Evolutionary conservation across 23 red algal genomes (phyloP).

Genomic region (Gracilaria caudata): DNA sequence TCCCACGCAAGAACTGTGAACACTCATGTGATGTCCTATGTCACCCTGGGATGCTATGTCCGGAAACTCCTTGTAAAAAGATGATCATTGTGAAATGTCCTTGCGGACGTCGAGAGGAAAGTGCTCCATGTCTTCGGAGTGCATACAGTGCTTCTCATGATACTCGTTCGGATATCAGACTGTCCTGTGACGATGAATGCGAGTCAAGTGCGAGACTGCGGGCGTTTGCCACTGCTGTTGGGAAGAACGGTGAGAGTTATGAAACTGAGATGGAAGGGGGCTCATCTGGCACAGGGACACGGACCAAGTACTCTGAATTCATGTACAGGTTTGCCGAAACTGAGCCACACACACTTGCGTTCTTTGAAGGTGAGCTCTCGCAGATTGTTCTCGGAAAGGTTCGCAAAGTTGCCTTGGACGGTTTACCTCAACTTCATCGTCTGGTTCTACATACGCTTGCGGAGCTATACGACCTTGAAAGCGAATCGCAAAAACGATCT

Average conservation of each 20-base stretch:
- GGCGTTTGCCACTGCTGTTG: slow-evolving; percentile 76
- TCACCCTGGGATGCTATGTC: slow-evolving; percentile 71
- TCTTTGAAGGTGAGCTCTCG: slow-evolving; percentile 53
- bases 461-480: slow-evolving; percentile 41
- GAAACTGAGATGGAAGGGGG: neutral
- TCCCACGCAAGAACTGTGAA: slow-evolving; percentile 55
- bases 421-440: slow-evolving; percentile 51
- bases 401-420: slow-evolving; percentile 51
- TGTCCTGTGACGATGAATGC: slow-evolving; percentile 81
- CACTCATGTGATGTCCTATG: slow-evolving; percentile 63
- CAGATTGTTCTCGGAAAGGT: slow-evolving; percentile 43
- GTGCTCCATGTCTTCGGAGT: slow-evolving; percentile 47
- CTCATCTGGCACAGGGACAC: neutral
- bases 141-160: slow-evolving; percentile 16
- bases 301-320: slow-evolving; percentile 50
- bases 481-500: slow-evolving; percentile 28
- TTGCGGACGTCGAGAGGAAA: slow-evolving; percentile 72
- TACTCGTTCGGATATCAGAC: slow-evolving; percentile 33
- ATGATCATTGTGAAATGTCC: slow-evolving; percentile 55
- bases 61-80: slow-evolving; percentile 55
- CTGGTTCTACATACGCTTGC: slow-evolving; percentile 63
- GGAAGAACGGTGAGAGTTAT: slow-evolving; percentile 18
- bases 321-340: slow-evolving; percentile 54
- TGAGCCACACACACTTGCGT: slow-evolving; percentile 40
- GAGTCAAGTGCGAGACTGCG: slow-evolving; percentile 37